A percentile compares a stretch with the other conserved stretches of the same genome.
phyloP scores from a whole-genome alignment of 331 rosid genomes.

The Dryas integrifolia region DNA sequence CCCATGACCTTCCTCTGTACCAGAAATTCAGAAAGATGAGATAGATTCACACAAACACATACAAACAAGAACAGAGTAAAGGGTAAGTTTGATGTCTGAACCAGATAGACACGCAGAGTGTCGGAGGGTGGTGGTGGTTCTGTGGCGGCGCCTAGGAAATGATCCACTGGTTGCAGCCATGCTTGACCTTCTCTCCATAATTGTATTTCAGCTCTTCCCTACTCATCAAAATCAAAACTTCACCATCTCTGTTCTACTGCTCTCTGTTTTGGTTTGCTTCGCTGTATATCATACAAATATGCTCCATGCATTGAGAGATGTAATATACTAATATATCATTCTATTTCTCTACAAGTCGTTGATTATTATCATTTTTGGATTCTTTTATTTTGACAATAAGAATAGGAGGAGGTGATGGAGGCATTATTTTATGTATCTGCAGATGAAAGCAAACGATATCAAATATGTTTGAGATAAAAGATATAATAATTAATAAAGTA shows the following conservation, averaged over 20 bases:
- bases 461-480: not conserved
- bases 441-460: slow-evolving; percentile 5
- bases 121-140: slow-evolving; percentile 6
- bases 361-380: not conserved
- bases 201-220: too few relatives aligned
- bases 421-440: slow-evolving; percentile 2
- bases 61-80: too few relatives aligned
- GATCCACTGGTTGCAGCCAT: slow-evolving; percentile 35
- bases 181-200: slow-evolving; percentile 49
- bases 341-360: not conserved
- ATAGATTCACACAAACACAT: too few relatives aligned
- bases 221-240: too few relatives aligned
- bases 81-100: too few relatives aligned
- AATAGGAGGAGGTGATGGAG: slow-evolving; percentile 9
- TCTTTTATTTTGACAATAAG: not conserved
- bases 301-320: slow-evolving; percentile 18
- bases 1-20: too few relatives aligned
- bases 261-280: not conserved
- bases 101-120: too few relatives aligned
- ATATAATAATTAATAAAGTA: not conserved
- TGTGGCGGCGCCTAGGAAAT: slow-evolving; percentile 29
- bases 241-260: not conserved
- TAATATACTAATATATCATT: not conserved
- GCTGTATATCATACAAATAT: not conserved
- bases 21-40: too few relatives aligned